These are phyloP conservation scores for Fusarium pininemorale DNA, from an alignment of 2,329 filamentous ascomycete species.

Conservation along the genomic window DNA sequence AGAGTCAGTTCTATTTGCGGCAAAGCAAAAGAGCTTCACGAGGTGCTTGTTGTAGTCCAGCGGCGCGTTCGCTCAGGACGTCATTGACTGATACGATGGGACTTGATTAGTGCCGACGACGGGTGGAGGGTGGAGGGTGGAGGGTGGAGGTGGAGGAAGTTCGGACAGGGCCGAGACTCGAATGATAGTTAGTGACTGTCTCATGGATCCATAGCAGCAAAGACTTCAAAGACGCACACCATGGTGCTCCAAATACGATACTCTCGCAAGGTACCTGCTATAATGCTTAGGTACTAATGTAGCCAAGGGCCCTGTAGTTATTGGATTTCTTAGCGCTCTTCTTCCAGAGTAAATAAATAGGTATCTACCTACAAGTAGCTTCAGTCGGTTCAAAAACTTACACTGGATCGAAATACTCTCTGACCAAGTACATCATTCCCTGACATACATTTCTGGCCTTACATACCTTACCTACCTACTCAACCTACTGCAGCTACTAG, in stretches of 20 bases:
- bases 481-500: background rate
- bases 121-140: background rate
- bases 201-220: background rate
- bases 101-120: constrained; percentile 27
- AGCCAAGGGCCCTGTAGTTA: background rate
- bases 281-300: background rate
- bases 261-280: background rate
- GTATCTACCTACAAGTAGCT: background rate
- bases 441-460: background rate
- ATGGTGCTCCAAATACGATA: background rate
- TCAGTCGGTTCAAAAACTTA: background rate
- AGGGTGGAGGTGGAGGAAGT: constrained; percentile 34
- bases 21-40: background rate
- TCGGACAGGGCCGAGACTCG: constrained; percentile 28
- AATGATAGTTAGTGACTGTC: constrained; percentile 17
- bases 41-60: constrained; percentile 19
- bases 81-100: constrained; percentile 38
- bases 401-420: background rate
- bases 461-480: too few species aligned
- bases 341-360: background rate
- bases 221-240: background rate
- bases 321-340: background rate
- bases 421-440: background rate
- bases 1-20: constrained; percentile 13
- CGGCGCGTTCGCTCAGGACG: constrained; percentile 36